Percentiles rank a stretch among this genome's conserved stretches.
These are phyloP conservation scores for Bipolaris bicolor DNA, from an alignment of 2,329 filamentous ascomycete species.

Conservation along the genomic window DNA sequence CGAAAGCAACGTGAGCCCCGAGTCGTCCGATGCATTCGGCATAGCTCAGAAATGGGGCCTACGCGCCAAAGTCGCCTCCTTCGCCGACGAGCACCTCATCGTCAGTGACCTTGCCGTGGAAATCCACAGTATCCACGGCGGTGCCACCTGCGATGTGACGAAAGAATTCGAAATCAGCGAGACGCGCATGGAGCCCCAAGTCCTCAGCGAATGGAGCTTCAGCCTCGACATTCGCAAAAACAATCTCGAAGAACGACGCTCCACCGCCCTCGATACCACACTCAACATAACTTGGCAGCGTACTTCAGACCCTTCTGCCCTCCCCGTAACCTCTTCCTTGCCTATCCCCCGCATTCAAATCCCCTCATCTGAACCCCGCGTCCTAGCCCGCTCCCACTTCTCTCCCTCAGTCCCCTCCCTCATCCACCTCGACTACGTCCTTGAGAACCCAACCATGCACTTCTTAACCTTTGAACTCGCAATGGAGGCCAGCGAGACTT, in stretches of 20 bases:
- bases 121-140: slow-evolving; percentile 66
- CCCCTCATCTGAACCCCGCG: slow-evolving; percentile 83
- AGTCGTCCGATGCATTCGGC: slow-evolving; percentile 59
- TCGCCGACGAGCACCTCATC: slow-evolving; percentile 68
- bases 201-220: slow-evolving; percentile 75
- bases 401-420: slow-evolving; percentile 38
- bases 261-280: slow-evolving; percentile 74
- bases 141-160: slow-evolving; percentile 61
- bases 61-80: slow-evolving; percentile 73
- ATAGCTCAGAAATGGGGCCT: slow-evolving; percentile 83
- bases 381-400: slow-evolving; percentile 62
- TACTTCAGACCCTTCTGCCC: slow-evolving; percentile 41
- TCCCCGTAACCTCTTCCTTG: slow-evolving; percentile 60
- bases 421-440: slow-evolving; percentile 64
- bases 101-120: slow-evolving; percentile 70
- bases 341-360: slow-evolving; percentile 80
- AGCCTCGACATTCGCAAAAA: slow-evolving; percentile 75
- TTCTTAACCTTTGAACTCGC: slow-evolving; percentile 90
- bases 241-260: slow-evolving; percentile 79
- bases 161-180: slow-evolving; percentile 37
- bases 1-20: slow-evolving; percentile 38
- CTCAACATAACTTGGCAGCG: slow-evolving; percentile 81
- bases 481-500: slow-evolving; percentile 92
- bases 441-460: slow-evolving; percentile 94
- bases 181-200: slow-evolving; percentile 65